A percentile compares a stretch with the other conserved stretches of the same genome.
Conservation (phyloP, 768 basidiomycete genomes). For the Panellus pusillus region DNA sequence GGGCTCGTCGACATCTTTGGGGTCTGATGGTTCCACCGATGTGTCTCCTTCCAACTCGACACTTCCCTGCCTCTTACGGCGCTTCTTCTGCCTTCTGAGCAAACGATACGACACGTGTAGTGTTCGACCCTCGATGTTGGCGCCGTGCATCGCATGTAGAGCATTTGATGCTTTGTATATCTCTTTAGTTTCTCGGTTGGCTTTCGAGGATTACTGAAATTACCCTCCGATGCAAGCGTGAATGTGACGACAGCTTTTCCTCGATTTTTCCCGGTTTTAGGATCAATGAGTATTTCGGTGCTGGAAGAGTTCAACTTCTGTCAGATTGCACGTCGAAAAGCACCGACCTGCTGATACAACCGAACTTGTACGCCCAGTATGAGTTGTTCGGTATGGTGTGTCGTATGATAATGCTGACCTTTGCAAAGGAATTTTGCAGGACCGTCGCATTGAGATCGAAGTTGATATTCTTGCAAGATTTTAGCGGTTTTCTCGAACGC, state of each 20-base stretch:
- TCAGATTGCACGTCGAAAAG: not conserved
- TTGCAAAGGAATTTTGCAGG: slow-evolving; percentile 9
- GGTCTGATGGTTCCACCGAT: not conserved
- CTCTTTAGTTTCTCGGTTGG: not conserved
- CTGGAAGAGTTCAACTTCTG: not conserved
- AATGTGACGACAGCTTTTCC: slow-evolving; percentile 11
- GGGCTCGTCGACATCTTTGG: not conserved
- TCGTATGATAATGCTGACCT: not conserved
- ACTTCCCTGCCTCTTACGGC: too few relatives aligned
- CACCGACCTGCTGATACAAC: slow-evolving; percentile 4
- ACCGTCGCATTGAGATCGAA: not conserved
- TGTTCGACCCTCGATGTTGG: slow-evolving; percentile 1
- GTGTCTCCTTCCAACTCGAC: not conserved
- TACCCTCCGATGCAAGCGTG: slow-evolving; percentile 12
- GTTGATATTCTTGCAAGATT: slow-evolving; percentile 7
- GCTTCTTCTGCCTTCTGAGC: not conserved
- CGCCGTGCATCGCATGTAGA: slow-evolving; percentile 8
- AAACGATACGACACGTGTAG: slow-evolving; percentile 3
- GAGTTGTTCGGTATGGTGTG: not conserved
- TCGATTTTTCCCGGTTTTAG: slow-evolving; percentile 8
- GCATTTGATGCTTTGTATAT: slow-evolving; percentile 3
- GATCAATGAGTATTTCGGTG: slow-evolving; percentile 4
- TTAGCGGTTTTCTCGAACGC: not conserved
- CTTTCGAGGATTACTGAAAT: too few relatives aligned
- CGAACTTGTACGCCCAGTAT: not conserved